Percentiles rank a stretch among this genome's conserved stretches.
phyloP scores from a whole-genome alignment of 805 yeast genomes.

The Alloascoidea africana region DNA sequence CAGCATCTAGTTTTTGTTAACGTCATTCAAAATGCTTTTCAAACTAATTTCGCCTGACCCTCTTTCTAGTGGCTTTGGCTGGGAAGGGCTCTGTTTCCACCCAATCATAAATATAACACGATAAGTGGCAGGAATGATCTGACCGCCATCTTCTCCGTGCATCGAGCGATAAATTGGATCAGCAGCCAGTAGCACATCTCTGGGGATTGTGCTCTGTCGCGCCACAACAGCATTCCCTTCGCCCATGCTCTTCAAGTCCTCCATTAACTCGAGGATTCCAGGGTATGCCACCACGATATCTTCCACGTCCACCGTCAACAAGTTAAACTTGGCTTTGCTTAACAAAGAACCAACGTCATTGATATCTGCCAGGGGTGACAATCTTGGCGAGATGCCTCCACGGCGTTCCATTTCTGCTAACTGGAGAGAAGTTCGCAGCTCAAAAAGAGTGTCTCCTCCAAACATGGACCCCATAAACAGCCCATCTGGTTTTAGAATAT shows the following conservation, averaged over 20 bases:
- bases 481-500: constrained; percentile 62
- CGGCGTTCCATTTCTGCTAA: constrained; percentile 67
- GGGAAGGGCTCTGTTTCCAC: constrained; percentile 61
- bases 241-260: constrained; percentile 71
- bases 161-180: constrained; percentile 57
- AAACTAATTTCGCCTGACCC: constrained; percentile 58
- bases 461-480: constrained; percentile 68
- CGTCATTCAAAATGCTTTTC: constrained; percentile 36
- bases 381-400: constrained; percentile 70
- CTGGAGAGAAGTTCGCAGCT: constrained; percentile 65
- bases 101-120: constrained; percentile 75
- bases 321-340: constrained; percentile 62
- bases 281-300: constrained; percentile 73
- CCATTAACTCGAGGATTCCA: constrained; percentile 46
- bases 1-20: background rate
- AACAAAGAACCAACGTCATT: constrained; percentile 61
- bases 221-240: constrained; percentile 53
- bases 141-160: constrained; percentile 46
- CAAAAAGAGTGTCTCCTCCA: constrained; percentile 79
- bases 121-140: constrained; percentile 64
- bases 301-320: constrained; percentile 74
- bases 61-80: constrained; percentile 59
- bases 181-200: constrained; percentile 60
- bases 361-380: constrained; percentile 68
- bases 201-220: constrained; percentile 26